phyloP scores from a whole-genome alignment of 2,329 filamentous ascomycete genomes.

The Cercospora citrullina region DNA sequence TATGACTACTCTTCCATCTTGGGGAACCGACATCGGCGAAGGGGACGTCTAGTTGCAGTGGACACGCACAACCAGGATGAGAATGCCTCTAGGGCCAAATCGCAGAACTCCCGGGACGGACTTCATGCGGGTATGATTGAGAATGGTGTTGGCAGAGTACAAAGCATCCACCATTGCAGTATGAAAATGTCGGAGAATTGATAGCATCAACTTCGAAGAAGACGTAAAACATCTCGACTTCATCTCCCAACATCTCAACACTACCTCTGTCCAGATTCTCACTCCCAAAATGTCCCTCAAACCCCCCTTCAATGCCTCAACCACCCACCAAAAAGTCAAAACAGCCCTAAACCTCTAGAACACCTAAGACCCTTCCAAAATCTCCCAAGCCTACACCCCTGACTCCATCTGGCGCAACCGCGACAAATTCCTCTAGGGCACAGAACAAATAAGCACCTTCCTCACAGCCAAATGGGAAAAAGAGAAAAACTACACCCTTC shows the following conservation, averaged over 20 bases:
- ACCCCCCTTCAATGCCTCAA: slow-evolving; percentile 75
- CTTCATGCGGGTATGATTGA: neutral
- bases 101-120: neutral
- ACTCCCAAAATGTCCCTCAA: slow-evolving; percentile 45
- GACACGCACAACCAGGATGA: neutral
- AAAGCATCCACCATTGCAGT: neutral
- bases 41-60: neutral
- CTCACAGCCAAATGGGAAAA: slow-evolving; percentile 71
- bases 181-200: neutral
- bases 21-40: neutral
- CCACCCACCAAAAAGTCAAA: slow-evolving; percentile 75
- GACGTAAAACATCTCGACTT: neutral
- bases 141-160: neutral
- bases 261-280: neutral
- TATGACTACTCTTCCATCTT: neutral
- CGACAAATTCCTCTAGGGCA: slow-evolving; percentile 66
- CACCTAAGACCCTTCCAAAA: slow-evolving; percentile 63
- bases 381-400: slow-evolving; percentile 72
- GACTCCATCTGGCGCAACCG: slow-evolving; percentile 82
- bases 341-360: slow-evolving; percentile 84
- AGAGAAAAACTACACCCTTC: slow-evolving; percentile 70
- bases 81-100: neutral
- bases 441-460: slow-evolving; percentile 66
- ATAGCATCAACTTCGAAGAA: neutral
- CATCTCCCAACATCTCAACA: neutral